phyloP scores from a whole-genome alignment of 257 asterid species.

The Linaria vulgaris region DNA sequence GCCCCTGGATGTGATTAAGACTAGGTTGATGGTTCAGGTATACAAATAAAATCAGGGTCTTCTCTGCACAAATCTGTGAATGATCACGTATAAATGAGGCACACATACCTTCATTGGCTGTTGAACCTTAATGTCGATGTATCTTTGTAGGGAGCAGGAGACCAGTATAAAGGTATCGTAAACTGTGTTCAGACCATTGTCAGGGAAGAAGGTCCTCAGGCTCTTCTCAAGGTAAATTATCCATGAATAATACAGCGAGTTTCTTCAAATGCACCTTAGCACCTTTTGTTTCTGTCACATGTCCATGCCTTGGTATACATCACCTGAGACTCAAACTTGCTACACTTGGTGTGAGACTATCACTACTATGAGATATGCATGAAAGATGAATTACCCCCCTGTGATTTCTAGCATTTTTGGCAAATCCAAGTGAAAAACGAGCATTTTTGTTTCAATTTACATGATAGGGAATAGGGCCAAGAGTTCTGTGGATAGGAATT shows the following conservation, averaged over 20 bases:
- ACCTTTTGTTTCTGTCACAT: no score
- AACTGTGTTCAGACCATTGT: constrained; percentile 82
- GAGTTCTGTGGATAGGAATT: constrained; percentile 96
- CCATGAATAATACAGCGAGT: not conserved
- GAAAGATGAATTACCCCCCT: no score
- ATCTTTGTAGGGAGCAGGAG: constrained; percentile 73
- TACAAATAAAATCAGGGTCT: constrained; percentile 6
- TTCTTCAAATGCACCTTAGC: not conserved
- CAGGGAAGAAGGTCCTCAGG: constrained; percentile 78
- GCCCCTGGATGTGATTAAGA: constrained; percentile 96
- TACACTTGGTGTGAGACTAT: no score
- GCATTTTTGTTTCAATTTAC: constrained; percentile 15
- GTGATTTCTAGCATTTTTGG: no score
- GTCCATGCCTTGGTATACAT: no score
- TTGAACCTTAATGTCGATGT: constrained; percentile 23
- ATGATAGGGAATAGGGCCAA: constrained; percentile 84
- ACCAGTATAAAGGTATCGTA: constrained; percentile 73
- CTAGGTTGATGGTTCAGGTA: constrained; percentile 97
- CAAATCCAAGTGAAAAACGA: no score
- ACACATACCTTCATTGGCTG: constrained; percentile 7
- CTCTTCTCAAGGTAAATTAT: constrained; percentile 73
- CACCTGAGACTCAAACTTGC: no score
- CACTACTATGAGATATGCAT: no score
- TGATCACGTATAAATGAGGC: not conserved
- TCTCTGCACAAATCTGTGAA: constrained; percentile 10